These are phyloP conservation scores for Metschnikowia reukaufii DNA, from an alignment of 805 yeast species.

Conservation along the genomic window DNA sequence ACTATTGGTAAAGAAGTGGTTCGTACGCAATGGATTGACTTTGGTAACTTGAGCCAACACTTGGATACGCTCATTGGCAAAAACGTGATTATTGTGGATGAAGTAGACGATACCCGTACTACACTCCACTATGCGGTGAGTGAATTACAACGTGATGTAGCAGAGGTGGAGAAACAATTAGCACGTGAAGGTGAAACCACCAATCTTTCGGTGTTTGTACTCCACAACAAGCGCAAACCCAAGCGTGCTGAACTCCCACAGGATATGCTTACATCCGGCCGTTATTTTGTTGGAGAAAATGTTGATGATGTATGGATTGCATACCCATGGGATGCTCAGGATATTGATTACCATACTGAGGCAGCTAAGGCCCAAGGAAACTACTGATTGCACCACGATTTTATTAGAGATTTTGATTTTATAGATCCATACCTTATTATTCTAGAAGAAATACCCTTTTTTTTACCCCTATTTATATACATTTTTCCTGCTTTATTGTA, in stretches of 20 bases:
- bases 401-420: not conserved
- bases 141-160: slow-evolving; percentile 73
- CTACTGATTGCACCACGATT: slow-evolving; percentile 9
- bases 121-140: slow-evolving; percentile 77
- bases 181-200: slow-evolving; percentile 50
- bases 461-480: too few species aligned
- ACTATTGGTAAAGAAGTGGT: slow-evolving; percentile 46
- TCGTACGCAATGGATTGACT: slow-evolving; percentile 84
- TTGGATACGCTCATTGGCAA: slow-evolving; percentile 64
- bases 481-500: too few species aligned
- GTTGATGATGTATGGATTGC: slow-evolving; percentile 85
- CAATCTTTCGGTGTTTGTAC: slow-evolving; percentile 70
- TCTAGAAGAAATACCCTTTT: too few species aligned
- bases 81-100: slow-evolving; percentile 73
- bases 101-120: slow-evolving; percentile 85
- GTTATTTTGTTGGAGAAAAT: slow-evolving; percentile 70
- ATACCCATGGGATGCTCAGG: slow-evolving; percentile 82
- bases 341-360: slow-evolving; percentile 70
- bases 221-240: slow-evolving; percentile 72
- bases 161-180: slow-evolving; percentile 50
- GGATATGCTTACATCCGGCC: slow-evolving; percentile 56
- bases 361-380: slow-evolving; percentile 75
- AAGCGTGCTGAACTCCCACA: slow-evolving; percentile 72
- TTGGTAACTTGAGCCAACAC: slow-evolving; percentile 49
- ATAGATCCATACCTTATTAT: too few species aligned